Evolutionary conservation across 2,329 filamentous ascomycete genomes (phyloP).

Genomic region (Fonsecaea multimorphosa): DNA sequence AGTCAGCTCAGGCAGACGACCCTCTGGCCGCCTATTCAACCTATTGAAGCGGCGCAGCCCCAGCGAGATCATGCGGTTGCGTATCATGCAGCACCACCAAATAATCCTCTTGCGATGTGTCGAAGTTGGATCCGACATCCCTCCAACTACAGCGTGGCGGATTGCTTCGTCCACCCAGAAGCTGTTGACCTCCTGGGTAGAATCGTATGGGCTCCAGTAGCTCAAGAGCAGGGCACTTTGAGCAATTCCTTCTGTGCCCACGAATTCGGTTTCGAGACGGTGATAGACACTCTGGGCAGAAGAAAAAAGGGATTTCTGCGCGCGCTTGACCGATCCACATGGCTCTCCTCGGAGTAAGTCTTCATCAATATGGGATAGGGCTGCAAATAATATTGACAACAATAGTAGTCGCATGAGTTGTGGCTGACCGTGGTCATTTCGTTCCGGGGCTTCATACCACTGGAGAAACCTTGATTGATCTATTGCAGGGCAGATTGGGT

Average conservation of each 20-base stretch:
- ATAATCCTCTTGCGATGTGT: not conserved
- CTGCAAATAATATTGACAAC: slow-evolving; percentile 2
- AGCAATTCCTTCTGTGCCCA: not conserved
- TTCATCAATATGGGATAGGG: not conserved
- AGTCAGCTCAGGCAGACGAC: not conserved
- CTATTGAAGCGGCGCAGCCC: not conserved
- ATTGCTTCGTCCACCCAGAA: not conserved
- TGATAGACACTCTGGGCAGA: slow-evolving; percentile 4
- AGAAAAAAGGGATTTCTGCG: slow-evolving; percentile 3
- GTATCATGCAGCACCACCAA: slow-evolving; percentile 5
- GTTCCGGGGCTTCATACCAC: not conserved
- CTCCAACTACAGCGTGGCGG: not conserved
- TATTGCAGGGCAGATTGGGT: slow-evolving; percentile 6
- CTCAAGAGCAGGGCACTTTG: slow-evolving; percentile 1
- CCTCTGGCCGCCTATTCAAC: not conserved
- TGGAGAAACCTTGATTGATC: slow-evolving; percentile 4
- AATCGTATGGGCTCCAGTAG: slow-evolving; percentile 1
- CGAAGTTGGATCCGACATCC: not conserved
- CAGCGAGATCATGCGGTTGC: slow-evolving; percentile 2
- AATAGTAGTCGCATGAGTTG: not conserved
- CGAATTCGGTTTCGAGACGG: not conserved
- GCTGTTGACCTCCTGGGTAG: not conserved
- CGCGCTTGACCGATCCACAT: not conserved
- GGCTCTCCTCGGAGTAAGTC: not conserved
- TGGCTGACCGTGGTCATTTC: not conserved